Base-by-base conservation (phyloP, 805 yeast species). In the Starmera dryadoides region DNA sequence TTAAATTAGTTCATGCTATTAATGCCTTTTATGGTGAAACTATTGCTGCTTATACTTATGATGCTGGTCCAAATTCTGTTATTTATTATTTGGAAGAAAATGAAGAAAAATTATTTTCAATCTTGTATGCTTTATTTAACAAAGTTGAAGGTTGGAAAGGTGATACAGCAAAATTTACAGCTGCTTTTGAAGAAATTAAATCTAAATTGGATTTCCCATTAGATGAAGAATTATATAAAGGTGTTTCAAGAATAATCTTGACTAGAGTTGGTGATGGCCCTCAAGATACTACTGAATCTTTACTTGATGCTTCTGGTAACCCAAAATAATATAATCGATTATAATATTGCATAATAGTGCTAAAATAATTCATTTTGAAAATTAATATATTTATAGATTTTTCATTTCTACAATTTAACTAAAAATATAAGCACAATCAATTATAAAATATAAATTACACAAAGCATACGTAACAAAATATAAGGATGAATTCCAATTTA, bases 51-150 rank as follows among this genome's bases (percentile, higher is more conserved):
- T 93, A 93, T 63, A 93, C 99, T 2, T 93, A 84, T 56, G 99
- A 93, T 62, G 99, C 99, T 25, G 99, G 99, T 58, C 98, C 99
- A 63, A 93, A 93, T 64, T 96, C 97, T 17, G 99, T 93, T 34
- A 75, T 93, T 44, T 93, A 93, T 66, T 93, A 93, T 59, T 79
- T 81, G 57, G 74, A 73, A 48, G 69, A 79, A 53, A 76, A 91
- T 62, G 96, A 88, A 63, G 51, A 64, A n/a, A 70, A 68, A 45
- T 79, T 93, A 6, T 72, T 91, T 50, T 81, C 88, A 4, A 69
- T 86, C 47, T 64, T 93, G 42, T 67, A 80, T 60, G 66, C 70
- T 41, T 70, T 75, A 46, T 80, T 87, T 54, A 61, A 63, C 36
- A 53, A 71, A 36, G 76, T 82, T 36, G 64, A 68, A 10, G 95